Evolutionary conservation across 768 basidiomycete species (phyloP), one percentile per base, ranked within the genome.

Genomic region (Termitomyces sp.): DNA sequence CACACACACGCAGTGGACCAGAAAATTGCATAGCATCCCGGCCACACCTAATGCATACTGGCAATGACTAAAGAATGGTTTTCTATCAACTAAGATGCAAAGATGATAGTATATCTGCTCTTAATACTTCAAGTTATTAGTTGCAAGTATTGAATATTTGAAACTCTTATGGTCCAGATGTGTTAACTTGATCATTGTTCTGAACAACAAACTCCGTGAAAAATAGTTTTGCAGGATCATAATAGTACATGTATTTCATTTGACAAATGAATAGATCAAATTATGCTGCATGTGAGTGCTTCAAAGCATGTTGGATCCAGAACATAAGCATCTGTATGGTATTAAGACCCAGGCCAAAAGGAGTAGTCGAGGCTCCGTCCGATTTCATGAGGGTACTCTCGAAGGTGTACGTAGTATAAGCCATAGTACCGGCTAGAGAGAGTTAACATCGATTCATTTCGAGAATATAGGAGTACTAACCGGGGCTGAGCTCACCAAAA

Each of bases 401-500:
- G 21, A 62, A 59, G 10, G 61, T 32, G 16, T 56, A 57, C 3
- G 65, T 62, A 23, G 63, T 61, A 21, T 30, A 46, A 14, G 59
- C 61, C 17, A 43, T 32, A 10, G 35, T 50, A 34, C 57, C 59
- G 14, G 52, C 64, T 60, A 52, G 47, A 14, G 23, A 35, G 27
- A 12, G 21, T 23, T 34, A 44, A 45, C 8, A 30, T 23, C 5
- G 12, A 12, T 21, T 17, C 5, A 10, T 16, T 19, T 14, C 3
- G 27, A 27, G 14, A 19, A 11, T 2, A 46, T 39, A 12, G 51
- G n/a, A 19, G 21, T 41, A 25, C 59, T 39, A 43, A 67, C 65
- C 50, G 4, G 49, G 45, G n/a, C 57, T 60, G 19, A 68, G 59
- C 21, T 59, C 54, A 27, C 67, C 67, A 46, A 67, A 69, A 5